phyloP scores from a whole-genome alignment of 495 filamentous ascomycete genomes.

The Schizothecium vesticola region DNA sequence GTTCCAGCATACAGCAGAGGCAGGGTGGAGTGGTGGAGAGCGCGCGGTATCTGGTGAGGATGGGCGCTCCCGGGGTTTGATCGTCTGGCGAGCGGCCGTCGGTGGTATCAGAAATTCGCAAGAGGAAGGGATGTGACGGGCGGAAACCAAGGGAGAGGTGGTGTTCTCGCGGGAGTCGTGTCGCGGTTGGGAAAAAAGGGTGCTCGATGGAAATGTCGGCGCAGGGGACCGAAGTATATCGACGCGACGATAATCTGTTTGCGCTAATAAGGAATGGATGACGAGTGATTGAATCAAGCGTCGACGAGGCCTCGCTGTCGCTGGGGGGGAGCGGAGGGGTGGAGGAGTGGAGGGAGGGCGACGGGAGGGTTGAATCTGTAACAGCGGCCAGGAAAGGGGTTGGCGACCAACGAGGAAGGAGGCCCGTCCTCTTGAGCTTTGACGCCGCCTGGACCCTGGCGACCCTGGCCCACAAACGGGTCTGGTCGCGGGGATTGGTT shows the following conservation, averaged over 20 bases:
- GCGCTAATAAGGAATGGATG: slow-evolving; percentile 16
- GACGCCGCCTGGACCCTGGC: slow-evolving; percentile 4
- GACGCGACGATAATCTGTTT: slow-evolving; percentile 8
- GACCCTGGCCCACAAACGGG: slow-evolving; percentile 3
- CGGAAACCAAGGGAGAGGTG: not conserved
- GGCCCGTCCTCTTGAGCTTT: not conserved
- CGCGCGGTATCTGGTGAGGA: slow-evolving; percentile 3
- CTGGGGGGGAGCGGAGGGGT: slow-evolving; percentile 1
- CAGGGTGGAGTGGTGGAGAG: slow-evolving; percentile 1
- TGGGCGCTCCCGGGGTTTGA: slow-evolving; percentile 26
- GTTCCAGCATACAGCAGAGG: not conserved
- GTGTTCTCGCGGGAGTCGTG: not conserved
- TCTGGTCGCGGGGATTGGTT: slow-evolving; percentile 4
- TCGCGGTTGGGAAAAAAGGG: not conserved
- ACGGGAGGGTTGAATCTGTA: slow-evolving; percentile 10
- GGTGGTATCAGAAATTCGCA: slow-evolving; percentile 22
- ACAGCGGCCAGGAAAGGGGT: slow-evolving; percentile 16
- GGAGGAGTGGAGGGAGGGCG: slow-evolving; percentile 1
- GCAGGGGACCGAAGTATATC: not conserved
- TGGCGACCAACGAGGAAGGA: slow-evolving; percentile 1
- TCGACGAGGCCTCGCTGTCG: slow-evolving; percentile 9
- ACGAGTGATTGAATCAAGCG: slow-evolving; percentile 5
- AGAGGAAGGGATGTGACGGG: slow-evolving; percentile 22
- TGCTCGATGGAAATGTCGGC: not conserved
- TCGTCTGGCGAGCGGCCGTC: slow-evolving; percentile 24